These are phyloP conservation scores for Stagonosporopsis cucurbitacearum DNA, from an alignment of 2,329 filamentous ascomycete species.

Conservation along the genomic window DNA sequence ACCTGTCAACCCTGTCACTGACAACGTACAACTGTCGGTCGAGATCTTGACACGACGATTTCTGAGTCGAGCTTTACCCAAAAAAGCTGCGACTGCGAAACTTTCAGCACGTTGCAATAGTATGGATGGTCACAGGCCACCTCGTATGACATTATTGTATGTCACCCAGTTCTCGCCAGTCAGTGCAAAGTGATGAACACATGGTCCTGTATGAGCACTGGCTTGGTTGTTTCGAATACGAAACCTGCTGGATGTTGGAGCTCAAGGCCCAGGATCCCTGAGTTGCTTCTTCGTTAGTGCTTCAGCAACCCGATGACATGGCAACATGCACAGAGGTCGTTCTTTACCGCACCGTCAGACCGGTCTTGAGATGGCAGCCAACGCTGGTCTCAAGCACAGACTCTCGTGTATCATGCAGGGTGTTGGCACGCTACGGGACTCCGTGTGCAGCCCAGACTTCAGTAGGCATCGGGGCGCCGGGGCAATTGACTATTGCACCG, in stretches of 20 bases:
- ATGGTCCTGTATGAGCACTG: background rate
- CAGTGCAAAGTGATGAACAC: background rate
- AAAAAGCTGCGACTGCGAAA: background rate
- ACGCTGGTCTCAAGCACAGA: background rate
- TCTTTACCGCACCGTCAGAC: background rate
- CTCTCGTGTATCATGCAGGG: background rate
- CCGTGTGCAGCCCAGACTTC: background rate
- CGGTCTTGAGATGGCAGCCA: background rate
- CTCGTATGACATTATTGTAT: background rate
- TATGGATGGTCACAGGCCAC: background rate
- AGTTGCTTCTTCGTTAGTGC: background rate
- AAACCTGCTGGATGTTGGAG: background rate
- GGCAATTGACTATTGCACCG: background rate
- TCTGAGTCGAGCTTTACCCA: background rate
- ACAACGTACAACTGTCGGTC: background rate
- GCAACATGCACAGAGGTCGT: background rate
- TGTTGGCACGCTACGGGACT: background rate
- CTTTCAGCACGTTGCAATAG: background rate
- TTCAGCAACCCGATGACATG: background rate
- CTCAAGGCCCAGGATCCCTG: background rate
- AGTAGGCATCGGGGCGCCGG: background rate
- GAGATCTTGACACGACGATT: background rate
- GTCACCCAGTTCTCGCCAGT: background rate
- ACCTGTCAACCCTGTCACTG: background rate
- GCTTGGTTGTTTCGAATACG: background rate